Evolutionary conservation across 2,329 filamentous ascomycete genomes (phyloP), one percentile per base, ranked within the genome.

Genomic region (Leptographium procerum): DNA sequence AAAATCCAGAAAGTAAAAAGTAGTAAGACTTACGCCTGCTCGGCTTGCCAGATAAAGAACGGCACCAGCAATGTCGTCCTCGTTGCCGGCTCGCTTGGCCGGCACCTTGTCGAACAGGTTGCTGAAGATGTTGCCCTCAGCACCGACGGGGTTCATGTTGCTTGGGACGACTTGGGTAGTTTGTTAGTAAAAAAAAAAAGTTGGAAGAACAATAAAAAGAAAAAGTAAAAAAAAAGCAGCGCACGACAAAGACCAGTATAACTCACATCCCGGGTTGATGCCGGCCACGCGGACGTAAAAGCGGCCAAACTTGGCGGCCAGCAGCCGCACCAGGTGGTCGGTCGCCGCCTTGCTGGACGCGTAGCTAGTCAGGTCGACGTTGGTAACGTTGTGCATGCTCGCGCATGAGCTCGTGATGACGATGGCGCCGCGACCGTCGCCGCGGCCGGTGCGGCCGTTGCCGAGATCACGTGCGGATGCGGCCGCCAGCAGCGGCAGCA

Each of bases 91-190:
- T 50, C 78, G 60, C 28, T 61, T 61, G 61, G 61, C 73, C 59
- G 62, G 75, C 66, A 64, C 68, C 76, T 83, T 82, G 0, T 73
- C 72, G 34, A 83, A 75, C 58, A 81, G 72, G 64, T 86, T 77
- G 71, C 86, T 88, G 50, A 72, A 71, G 62, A 81, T 78, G 34
- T 66, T 66, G 22, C 72, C 71, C 22, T 76, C 72, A 31, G 74
- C 77, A 14, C 70, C 73, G 3, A 69, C 69, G 1, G 81, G 78
- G 45, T 84, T 85, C 86, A 88, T 89, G 79, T 88, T 87, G 66
- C 84, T 86, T 22, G 84, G 85, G 65, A 81, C 69, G 61, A 72
- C 70, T 71, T 66, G 64, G 22, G 7, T 3, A 36, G 40, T 14
- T 2, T n/a, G 40, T 43, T 19, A 43, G 40, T 19, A n/a, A 13